Percentiles rank a stretch among this genome's conserved stretches.
Conservation (phyloP, 2,329 filamentous ascomycete genomes). For the Trichophyton schoenleinii region DNA sequence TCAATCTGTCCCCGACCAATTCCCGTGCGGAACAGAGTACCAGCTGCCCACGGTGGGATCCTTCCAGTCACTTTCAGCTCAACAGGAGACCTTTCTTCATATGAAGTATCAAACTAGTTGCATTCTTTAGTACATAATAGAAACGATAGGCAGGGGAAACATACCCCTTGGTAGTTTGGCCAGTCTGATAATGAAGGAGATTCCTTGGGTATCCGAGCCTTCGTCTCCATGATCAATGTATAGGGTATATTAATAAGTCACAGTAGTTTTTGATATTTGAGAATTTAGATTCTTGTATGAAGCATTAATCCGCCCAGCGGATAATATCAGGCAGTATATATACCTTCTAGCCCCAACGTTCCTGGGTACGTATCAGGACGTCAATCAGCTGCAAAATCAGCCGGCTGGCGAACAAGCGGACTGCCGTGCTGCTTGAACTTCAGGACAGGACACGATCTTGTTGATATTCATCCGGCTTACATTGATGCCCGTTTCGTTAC, state of each 20-base stretch:
- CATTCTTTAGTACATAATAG: slow-evolving; percentile 10
- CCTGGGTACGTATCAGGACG: not conserved
- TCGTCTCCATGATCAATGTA: not conserved
- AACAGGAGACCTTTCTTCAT: slow-evolving; percentile 53
- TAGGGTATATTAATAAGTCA: not conserved
- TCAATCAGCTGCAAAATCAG: not conserved
- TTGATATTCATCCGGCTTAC: not conserved
- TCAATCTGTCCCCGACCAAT: slow-evolving; percentile 54
- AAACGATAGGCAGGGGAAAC: slow-evolving; percentile 10
- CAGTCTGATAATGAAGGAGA: slow-evolving; percentile 23
- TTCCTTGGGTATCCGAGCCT: not conserved
- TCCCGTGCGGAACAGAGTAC: slow-evolving; percentile 61
- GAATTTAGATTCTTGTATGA: not conserved
- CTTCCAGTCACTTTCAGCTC: slow-evolving; percentile 50
- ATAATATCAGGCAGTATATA: not conserved
- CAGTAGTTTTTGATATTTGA: not conserved
- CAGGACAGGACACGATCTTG: not conserved
- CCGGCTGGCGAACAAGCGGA: not conserved
- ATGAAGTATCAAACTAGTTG: slow-evolving; percentile 52
- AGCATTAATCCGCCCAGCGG: not conserved
- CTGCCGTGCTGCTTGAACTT: not conserved
- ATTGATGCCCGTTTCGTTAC: not conserved
- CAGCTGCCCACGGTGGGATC: slow-evolving; percentile 60
- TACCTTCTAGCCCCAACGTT: not conserved
- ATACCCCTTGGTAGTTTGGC: slow-evolving; percentile 42